phyloP scores from a whole-genome alignment of 2,329 filamentous ascomycete genomes.

The Pseudogymnoascus sp. region DNA sequence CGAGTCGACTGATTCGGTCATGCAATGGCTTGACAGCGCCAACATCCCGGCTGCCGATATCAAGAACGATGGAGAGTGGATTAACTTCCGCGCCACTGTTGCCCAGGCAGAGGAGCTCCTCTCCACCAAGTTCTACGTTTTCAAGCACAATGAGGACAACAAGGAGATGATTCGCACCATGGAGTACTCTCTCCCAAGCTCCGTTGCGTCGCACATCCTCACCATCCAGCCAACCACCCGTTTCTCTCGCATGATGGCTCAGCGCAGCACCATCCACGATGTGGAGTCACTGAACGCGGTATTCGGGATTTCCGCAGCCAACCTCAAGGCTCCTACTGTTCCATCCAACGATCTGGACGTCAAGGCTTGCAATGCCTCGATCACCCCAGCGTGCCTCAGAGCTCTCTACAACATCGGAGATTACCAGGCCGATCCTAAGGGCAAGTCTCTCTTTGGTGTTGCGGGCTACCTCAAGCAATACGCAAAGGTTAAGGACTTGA shows the following conservation, averaged over 20 bases:
- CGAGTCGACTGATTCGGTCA: slow-evolving; percentile 31
- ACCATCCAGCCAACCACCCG: slow-evolving; percentile 36
- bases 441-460: slow-evolving; percentile 58
- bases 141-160: slow-evolving; percentile 18
- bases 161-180: slow-evolving; percentile 31
- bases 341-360: slow-evolving; percentile 17
- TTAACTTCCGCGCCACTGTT: slow-evolving; percentile 23
- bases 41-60: slow-evolving; percentile 12
- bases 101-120: slow-evolving; percentile 24
- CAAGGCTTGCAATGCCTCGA: slow-evolving; percentile 25
- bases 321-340: background rate
- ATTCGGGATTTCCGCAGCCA: slow-evolving; percentile 11
- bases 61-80: slow-evolving; percentile 32
- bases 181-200: slow-evolving; percentile 32
- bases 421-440: slow-evolving; percentile 48
- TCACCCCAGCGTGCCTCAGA: slow-evolving; percentile 30
- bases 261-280: background rate
- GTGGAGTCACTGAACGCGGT: background rate
- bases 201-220: slow-evolving; percentile 31
- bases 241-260: slow-evolving; percentile 23
- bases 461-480: slow-evolving; percentile 34
- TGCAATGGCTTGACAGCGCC: slow-evolving; percentile 37
- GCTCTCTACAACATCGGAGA: slow-evolving; percentile 28
- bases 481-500: slow-evolving; percentile 31
- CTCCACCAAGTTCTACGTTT: slow-evolving; percentile 24